Evolutionary conservation across 1,139 yeast genomes (phyloP).

Genomic region (Yamadazyma kanchanaburiensis): DNA sequence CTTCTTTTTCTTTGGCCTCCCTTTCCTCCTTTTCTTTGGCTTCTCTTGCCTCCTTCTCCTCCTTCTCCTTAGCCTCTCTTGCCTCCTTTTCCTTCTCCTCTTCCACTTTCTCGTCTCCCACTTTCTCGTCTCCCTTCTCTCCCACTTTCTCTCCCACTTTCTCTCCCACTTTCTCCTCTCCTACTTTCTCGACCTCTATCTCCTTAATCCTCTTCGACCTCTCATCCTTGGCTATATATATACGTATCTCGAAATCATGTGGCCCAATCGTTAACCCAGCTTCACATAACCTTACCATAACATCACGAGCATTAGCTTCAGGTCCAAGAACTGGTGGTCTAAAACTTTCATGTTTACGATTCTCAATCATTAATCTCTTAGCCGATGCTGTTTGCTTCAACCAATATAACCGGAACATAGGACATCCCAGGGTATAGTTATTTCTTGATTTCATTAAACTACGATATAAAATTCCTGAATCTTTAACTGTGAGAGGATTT

Average conservation of each 20-base stretch:
- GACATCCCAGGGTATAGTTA: conserved; percentile 65
- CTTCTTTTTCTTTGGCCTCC: not conserved
- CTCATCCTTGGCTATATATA: conserved; percentile 82
- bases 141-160: too few relatives aligned
- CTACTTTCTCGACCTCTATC: conserved; percentile 6
- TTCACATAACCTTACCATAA: conserved; percentile 86
- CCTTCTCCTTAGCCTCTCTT: not conserved
- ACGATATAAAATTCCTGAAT: conserved; percentile 67
- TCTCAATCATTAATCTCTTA: conserved; percentile 30
- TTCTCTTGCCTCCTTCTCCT: not conserved
- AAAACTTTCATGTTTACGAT: conserved; percentile 25
- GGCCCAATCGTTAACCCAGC: conserved; percentile 75
- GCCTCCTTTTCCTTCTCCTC: conserved; percentile 1
- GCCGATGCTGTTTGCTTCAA: conserved; percentile 54
- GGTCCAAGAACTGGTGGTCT: conserved; percentile 42
- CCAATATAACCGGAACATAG: conserved; percentile 82
- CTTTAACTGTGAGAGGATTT: conserved; percentile 68
- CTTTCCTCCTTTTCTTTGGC: not conserved
- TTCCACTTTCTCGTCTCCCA: not conserved
- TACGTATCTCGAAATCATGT: conserved; percentile 70
- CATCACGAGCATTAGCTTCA: conserved; percentile 67
- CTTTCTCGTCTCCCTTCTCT: conserved; percentile 1
- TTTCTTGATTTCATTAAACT: conserved; percentile 74
- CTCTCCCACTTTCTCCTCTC: conserved; percentile 7
- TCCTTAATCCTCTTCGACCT: conserved; percentile 31